These are phyloP conservation scores for Gymnopilus junonius DNA, from an alignment of 768 basidiomycete species.

Conservation along the genomic window DNA sequence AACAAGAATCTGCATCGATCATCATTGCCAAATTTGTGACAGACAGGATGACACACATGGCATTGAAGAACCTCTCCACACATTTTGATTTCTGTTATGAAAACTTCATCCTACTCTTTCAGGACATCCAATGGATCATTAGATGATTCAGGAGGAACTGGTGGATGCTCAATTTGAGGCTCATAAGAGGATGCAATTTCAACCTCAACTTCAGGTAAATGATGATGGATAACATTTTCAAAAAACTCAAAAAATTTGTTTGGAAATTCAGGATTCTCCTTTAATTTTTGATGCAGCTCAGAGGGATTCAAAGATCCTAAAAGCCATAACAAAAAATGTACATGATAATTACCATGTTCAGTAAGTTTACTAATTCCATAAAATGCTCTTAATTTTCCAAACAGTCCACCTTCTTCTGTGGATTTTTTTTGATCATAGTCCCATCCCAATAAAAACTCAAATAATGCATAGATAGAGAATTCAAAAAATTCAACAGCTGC, in stretches of 20 bases:
- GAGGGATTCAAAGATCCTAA: slow-evolving; percentile 34
- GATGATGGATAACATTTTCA: slow-evolving; percentile 34
- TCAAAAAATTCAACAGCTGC: slow-evolving; percentile 38
- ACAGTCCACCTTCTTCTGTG: slow-evolving; percentile 26
- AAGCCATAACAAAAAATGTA: slow-evolving; percentile 36
- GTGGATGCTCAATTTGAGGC: slow-evolving; percentile 27
- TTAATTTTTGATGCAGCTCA: slow-evolving; percentile 28
- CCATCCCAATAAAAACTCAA: slow-evolving; percentile 32
- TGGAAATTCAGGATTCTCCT: slow-evolving; percentile 12
- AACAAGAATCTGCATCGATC: slow-evolving; percentile 34
- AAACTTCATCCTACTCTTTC: slow-evolving; percentile 8
- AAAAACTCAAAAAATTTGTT: slow-evolving; percentile 33
- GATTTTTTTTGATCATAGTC: slow-evolving; percentile 17
- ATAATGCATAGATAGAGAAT: slow-evolving; percentile 25
- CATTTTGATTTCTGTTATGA: slow-evolving; percentile 10
- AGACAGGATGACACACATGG: slow-evolving; percentile 17
- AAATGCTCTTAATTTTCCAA: slow-evolving; percentile 34
- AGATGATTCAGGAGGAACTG: slow-evolving; percentile 9
- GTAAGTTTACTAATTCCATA: slow-evolving; percentile 33
- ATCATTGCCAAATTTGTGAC: slow-evolving; percentile 35
- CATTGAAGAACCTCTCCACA: slow-evolving; percentile 14
- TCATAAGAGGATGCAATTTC: slow-evolving; percentile 18
- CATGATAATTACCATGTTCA: slow-evolving; percentile 31
- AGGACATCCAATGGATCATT: not conserved
- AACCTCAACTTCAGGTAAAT: slow-evolving; percentile 30